A percentile compares a stretch with the other conserved stretches of the same genome.
These are phyloP conservation scores for Xylaria flabelliformis DNA, from an alignment of 495 filamentous ascomycete species.

Conservation along the genomic window DNA sequence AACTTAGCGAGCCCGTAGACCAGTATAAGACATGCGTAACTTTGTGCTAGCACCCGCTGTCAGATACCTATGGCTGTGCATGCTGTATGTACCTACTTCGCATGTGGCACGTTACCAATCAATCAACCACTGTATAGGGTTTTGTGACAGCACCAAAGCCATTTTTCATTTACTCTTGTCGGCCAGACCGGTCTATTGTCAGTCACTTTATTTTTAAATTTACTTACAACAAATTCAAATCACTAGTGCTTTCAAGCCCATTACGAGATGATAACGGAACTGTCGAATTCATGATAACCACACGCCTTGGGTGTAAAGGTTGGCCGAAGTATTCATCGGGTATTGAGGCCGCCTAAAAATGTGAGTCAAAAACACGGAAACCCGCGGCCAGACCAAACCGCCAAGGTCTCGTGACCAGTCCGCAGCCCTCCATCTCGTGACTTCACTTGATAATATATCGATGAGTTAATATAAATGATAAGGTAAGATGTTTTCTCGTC, in stretches of 20 bases:
- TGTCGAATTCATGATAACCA: background rate
- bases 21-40: background rate
- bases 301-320: background rate
- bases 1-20: too few species aligned
- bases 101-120: conserved; percentile 12
- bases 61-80: conserved; percentile 10
- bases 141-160: background rate
- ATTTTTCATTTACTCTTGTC: background rate
- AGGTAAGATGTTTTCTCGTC: background rate
- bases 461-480: background rate
- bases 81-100: background rate
- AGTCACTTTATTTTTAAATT: background rate
- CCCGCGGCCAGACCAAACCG: conserved; percentile 2
- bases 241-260: background rate
- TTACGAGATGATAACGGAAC: background rate
- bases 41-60: background rate
- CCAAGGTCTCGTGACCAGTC: conserved; percentile 12
- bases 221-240: background rate
- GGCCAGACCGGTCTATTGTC: conserved; percentile 14
- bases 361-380: conserved; percentile 24
- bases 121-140: background rate
- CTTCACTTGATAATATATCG: background rate
- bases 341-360: conserved; percentile 14
- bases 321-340: background rate
- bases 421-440: conserved; percentile 4